These are phyloP conservation scores for Eremothecium cymbalariae DNA, from an alignment of 1,139 yeast species.

Conservation along the genomic window DNA sequence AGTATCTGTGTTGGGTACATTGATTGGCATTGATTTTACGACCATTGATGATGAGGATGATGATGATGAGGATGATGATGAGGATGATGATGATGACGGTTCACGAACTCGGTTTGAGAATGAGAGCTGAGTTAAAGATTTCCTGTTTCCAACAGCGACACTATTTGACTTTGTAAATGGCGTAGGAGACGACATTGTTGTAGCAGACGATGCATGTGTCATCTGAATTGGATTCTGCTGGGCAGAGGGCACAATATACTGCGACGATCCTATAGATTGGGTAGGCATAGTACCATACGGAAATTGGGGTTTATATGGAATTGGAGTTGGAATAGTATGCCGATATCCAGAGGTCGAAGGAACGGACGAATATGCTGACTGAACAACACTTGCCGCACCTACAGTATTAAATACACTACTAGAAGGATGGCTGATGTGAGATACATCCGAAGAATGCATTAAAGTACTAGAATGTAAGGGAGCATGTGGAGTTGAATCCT, in stretches of 20 bases:
- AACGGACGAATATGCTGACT: no score
- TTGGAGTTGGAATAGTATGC: constrained; percentile 7
- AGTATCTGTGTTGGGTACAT: no score
- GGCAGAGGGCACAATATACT: background rate
- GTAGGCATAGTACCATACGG: constrained; percentile 15
- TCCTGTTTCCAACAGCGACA: no score
- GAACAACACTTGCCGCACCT: no score
- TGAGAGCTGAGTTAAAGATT: no score
- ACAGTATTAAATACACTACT: no score
- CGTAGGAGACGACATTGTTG: background rate
- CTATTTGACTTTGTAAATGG: no score
- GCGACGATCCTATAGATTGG: background rate
- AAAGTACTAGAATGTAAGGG: background rate
- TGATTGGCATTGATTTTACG: constrained; percentile 14
- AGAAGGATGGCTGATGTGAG: constrained; percentile 1
- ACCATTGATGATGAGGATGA: background rate
- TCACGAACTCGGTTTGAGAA: no score
- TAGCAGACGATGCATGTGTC: background rate
- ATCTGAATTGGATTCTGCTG: constrained; percentile 5
- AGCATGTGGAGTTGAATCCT: constrained; percentile 2
- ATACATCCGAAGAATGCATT: background rate
- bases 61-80: no score
- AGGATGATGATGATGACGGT: no score
- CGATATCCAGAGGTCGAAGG: no score
- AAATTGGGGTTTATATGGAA: constrained; percentile 13